Base-by-base conservation (phyloP, 1,139 yeast genomes). In the Yamadazyma conglobata region DNA sequence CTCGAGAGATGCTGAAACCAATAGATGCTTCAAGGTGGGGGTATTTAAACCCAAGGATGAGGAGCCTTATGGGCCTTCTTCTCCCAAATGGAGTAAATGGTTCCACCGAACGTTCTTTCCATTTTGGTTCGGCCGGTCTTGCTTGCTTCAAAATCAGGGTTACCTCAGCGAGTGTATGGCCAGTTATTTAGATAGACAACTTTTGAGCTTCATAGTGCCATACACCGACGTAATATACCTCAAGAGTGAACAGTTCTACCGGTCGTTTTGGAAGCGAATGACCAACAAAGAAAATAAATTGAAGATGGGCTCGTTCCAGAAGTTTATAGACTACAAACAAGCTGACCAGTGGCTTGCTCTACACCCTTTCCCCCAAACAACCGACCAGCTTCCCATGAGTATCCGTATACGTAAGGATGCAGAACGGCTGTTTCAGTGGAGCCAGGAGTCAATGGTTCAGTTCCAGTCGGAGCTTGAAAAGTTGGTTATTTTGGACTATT, bases 81-180 rank as follows among this genome's bases (percentile, higher is more conserved):
- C 84, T 5, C 89, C 89, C 0, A 82, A 82, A 50, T 79, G 89
- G 88, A 74, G 85, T 2, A 82, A 82, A 55, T 82, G 89, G 89
- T 52, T 80, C 6, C 89, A 82, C 49, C 56, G 89, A 38, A 82
- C 81, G 18, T 68, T 81, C 40, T 82, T 81, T 38, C 89, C 89
- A 1, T 82, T 88, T 46, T 81, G 79, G 48, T 82, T 82, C 55
- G 89, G 91, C 3, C 54, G 91, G 33, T 73, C 83, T 22, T 80
- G 88, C 46, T 56, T 82, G 35, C 79, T 82, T 16, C 87, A 87
- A 0, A 82, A 82, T 48, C 64, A 79, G 28, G 89, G 87, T 0
- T 82, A 81, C 50, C 67, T 81, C 16, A 75, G 85, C 36, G 91
- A 82, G 49, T 76, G 82, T 4, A 86, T 85, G 0, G 87, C 89